Conservation (phyloP, 768 basidiomycete species). For the Russula lepida region DNA sequence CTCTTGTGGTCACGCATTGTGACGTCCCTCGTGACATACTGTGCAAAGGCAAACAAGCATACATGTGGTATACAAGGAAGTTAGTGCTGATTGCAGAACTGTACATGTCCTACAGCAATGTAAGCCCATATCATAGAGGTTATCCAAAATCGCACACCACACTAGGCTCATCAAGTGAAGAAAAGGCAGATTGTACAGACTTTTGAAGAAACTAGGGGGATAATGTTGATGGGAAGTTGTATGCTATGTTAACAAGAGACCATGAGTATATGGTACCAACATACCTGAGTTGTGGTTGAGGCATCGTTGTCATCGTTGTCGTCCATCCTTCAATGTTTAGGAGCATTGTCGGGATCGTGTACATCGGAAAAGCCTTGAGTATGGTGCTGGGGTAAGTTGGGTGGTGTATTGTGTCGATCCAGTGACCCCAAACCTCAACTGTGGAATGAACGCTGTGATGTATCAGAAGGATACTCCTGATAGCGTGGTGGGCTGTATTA, state of each 20-base stretch:
- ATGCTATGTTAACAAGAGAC: slow-evolving; percentile 1
- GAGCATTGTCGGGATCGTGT: slow-evolving; percentile 10
- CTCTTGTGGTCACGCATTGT: no score
- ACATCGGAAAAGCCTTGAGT: slow-evolving; percentile 7
- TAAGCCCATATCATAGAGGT: background rate
- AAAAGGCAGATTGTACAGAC: no score
- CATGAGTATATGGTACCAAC: background rate
- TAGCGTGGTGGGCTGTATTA: slow-evolving; percentile 11
- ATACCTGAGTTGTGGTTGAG: slow-evolving; percentile 10
- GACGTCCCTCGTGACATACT: no score
- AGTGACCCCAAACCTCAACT: slow-evolving; percentile 2
- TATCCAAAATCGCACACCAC: slow-evolving; percentile 34
- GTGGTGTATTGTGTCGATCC: slow-evolving; percentile 6
- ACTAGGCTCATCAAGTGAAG: no score
- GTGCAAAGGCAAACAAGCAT: slow-evolving; percentile 23
- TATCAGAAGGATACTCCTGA: slow-evolving; percentile 7
- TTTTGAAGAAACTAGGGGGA: no score
- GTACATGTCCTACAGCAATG: slow-evolving; percentile 52
- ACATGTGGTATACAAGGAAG: slow-evolving; percentile 66
- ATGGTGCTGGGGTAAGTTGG: slow-evolving; percentile 16
- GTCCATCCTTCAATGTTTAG: slow-evolving; percentile 18
- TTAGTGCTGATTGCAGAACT: slow-evolving; percentile 48
- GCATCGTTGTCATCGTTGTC: slow-evolving; percentile 7
- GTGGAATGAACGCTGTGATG: slow-evolving; percentile 5
- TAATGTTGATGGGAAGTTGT: slow-evolving; percentile 11